Percentiles rank a stretch among this genome's conserved stretches.
These are phyloP conservation scores for Phyllosticta citriasiana DNA, from an alignment of 2,329 filamentous ascomycete genomes.

Conservation along the genomic window DNA sequence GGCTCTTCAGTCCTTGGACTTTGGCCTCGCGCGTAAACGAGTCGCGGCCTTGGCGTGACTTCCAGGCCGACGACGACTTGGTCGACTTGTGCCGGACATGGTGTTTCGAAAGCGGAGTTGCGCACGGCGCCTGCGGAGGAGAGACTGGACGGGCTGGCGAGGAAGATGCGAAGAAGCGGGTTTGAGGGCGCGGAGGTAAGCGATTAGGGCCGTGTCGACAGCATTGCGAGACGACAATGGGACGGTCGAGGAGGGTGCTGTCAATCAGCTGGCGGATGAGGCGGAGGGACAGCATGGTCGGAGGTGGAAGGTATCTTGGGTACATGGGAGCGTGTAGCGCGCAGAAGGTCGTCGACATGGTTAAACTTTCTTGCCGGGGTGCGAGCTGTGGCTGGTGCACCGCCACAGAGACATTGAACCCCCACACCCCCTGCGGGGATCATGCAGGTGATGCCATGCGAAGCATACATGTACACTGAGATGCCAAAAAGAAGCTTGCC, in stretches of 20 bases:
- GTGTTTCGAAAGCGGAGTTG: background rate
- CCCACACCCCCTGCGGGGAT: background rate
- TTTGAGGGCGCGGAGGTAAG: background rate
- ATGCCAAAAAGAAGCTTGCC: too few relatives aligned
- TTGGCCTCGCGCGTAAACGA: conserved; percentile 63
- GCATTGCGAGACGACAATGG: background rate
- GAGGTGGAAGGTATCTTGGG: background rate
- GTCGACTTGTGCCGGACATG: conserved; percentile 20
- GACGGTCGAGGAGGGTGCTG: conserved; percentile 19
- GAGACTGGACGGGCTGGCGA: background rate
- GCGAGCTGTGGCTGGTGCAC: background rate
- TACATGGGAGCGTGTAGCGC: background rate
- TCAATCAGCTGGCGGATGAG: conserved; percentile 27
- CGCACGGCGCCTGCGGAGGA: background rate
- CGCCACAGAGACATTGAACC: background rate
- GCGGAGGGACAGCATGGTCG: conserved; percentile 26
- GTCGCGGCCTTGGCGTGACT: conserved; percentile 66
- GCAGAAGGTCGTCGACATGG: background rate
- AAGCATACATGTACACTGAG: too few relatives aligned
- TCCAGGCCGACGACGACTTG: conserved; percentile 68
- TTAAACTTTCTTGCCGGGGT: background rate
- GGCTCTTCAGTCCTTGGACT: conserved; percentile 72
- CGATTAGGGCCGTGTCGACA: background rate
- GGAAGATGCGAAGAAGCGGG: background rate
- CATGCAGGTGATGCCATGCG: background rate